Percentiles rank a stretch among this genome's conserved stretches.
These are phyloP conservation scores for Anthracocystis setariae DNA, from an alignment of 1,284 basidiomycete species.

Conservation along the genomic window DNA sequence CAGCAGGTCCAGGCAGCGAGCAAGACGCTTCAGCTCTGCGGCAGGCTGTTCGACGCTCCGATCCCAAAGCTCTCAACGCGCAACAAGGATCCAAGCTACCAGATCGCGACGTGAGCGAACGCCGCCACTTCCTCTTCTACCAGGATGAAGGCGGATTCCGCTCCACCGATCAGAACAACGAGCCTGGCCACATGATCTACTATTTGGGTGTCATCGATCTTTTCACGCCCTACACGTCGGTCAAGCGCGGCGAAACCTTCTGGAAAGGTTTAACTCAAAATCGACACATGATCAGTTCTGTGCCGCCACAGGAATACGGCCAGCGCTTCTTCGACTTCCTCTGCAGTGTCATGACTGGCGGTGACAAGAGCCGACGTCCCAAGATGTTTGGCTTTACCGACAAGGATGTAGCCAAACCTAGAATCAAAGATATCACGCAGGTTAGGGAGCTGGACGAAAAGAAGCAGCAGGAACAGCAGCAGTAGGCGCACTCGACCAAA, in stretches of 20 bases:
- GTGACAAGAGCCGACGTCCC: conserved; percentile 48
- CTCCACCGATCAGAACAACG: conserved; percentile 86
- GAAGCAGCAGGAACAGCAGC: conserved; percentile 23
- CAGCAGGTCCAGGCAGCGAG: conserved; percentile 29
- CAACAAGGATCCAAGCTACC: conserved; percentile 76
- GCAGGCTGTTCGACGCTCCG: conserved; percentile 79
- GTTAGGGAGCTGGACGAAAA: conserved; percentile 7
- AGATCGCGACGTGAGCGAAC: conserved; percentile 75
- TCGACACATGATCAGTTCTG: conserved; percentile 58
- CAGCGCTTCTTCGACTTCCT: conserved; percentile 62
- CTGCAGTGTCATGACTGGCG: conserved; percentile 47
- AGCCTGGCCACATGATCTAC: conserved; percentile 82
- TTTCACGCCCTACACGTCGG: conserved; percentile 79
- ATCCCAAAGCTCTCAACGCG: conserved; percentile 78
- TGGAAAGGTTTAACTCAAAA: conserved; percentile 83
- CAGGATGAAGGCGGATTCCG: conserved; percentile 94
- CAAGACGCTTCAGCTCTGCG: conserved; percentile 74
- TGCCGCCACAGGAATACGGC: conserved; percentile 62
- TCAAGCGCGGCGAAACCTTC: conserved; percentile 86
- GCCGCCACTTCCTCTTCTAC: conserved; percentile 89
- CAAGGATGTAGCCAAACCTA: conserved; percentile 12
- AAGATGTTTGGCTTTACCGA: conserved; percentile 50
- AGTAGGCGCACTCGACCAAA: not conserved
- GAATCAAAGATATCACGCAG: not conserved
- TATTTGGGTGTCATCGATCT: conserved; percentile 73